phyloP scores from a whole-genome alignment of 1,284 basidiomycete species.

The Peniophora sp. region DNA sequence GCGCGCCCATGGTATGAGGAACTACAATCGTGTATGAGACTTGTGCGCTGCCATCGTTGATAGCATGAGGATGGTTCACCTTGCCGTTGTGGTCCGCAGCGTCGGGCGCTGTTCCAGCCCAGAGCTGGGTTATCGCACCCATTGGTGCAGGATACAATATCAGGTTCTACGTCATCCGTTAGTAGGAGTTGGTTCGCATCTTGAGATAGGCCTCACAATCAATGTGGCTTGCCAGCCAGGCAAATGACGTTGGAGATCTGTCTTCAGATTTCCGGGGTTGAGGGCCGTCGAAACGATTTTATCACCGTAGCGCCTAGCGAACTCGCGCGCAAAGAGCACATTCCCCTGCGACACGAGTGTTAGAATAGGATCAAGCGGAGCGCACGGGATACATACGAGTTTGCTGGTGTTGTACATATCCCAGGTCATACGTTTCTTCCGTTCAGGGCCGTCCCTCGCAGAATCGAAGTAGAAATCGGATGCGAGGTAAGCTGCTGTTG shows the following conservation, averaged over 20 bases:
- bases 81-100: neutral
- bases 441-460: constrained; percentile 15
- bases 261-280: constrained; percentile 25
- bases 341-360: constrained; percentile 21
- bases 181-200: neutral
- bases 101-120: neutral
- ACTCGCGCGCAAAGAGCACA: constrained; percentile 27
- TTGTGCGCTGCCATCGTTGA: neutral
- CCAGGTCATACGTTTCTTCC: constrained; percentile 4
- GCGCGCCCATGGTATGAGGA: neutral
- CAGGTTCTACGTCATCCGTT: neutral
- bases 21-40: neutral
- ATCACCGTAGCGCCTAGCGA: constrained; percentile 21
- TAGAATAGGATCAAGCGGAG: neutral
- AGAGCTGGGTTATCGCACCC: neutral
- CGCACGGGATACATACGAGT: constrained; percentile 19
- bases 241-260: neutral
- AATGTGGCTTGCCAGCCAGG: neutral
- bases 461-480: constrained; percentile 17
- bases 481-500: constrained; percentile 20
- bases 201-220: neutral
- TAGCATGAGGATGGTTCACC: neutral
- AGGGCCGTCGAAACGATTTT: constrained; percentile 28
- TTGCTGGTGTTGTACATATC: constrained; percentile 37
- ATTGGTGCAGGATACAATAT: neutral